Conservation (phyloP, 2,329 filamentous ascomycete species). For the Tothia fuscella region DNA sequence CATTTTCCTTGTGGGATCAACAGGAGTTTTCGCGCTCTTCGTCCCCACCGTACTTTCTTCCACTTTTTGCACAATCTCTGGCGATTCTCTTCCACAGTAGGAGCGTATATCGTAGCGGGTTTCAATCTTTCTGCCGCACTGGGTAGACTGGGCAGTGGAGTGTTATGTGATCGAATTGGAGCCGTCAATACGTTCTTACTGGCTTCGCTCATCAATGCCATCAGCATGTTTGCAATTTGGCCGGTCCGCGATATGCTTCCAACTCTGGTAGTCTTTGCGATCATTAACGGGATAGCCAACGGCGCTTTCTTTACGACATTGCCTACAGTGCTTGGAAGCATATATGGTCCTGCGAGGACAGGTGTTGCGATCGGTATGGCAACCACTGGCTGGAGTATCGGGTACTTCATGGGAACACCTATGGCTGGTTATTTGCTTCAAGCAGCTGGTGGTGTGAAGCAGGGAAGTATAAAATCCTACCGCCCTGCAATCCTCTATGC, state of each 20-base stretch:
- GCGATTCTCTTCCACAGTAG: no score
- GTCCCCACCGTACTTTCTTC: no score
- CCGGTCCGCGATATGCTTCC: constrained; percentile 18
- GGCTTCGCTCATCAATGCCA: constrained; percentile 18
- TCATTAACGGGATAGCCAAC: constrained; percentile 21
- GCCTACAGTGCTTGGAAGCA: constrained; percentile 20
- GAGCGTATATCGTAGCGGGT: no score
- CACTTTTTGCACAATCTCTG: no score
- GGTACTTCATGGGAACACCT: constrained; percentile 20
- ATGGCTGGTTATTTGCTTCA: constrained; percentile 20
- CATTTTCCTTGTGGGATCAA: constrained; percentile 17
- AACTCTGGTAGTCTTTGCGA: constrained; percentile 19
- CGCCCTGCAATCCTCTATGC: constrained; percentile 22
- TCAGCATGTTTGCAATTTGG: constrained; percentile 22
- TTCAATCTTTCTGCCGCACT: constrained; percentile 22
- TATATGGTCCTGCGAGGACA: constrained; percentile 20
- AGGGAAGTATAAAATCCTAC: constrained; percentile 15
- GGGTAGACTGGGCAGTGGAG: constrained; percentile 18
- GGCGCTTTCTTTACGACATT: constrained; percentile 20
- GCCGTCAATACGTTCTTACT: constrained; percentile 22
- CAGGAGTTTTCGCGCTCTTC: constrained; percentile 20
- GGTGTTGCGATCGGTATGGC: constrained; percentile 20
- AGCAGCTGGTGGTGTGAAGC: constrained; percentile 16
- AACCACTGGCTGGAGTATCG: constrained; percentile 18
- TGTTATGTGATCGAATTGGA: constrained; percentile 20